A percentile compares a stretch with the other conserved stretches of the same genome.
These are phyloP conservation scores for Penicillium sp. DNA, from an alignment of 2,329 filamentous ascomycete genomes.

Conservation along the genomic window DNA sequence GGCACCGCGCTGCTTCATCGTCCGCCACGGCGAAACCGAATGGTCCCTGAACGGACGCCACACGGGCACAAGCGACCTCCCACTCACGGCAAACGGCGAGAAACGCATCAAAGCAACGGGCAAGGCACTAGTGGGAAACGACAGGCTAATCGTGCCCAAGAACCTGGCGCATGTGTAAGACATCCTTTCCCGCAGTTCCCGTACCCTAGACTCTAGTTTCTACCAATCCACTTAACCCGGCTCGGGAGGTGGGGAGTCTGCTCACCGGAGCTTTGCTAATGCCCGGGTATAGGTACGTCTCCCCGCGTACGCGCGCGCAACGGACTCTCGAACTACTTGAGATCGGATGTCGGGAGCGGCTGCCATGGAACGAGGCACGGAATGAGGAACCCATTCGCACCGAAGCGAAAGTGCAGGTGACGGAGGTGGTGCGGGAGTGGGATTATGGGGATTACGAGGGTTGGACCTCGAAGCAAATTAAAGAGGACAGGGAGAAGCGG, in stretches of 20 bases:
- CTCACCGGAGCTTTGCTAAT: background rate
- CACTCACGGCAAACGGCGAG: constrained; percentile 78
- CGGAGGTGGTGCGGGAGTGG: constrained; percentile 76
- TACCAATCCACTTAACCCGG: background rate
- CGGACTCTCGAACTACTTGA: constrained; percentile 85
- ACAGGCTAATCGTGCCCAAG: constrained; percentile 78
- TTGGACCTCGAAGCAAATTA: constrained; percentile 69
- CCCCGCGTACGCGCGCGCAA: constrained; percentile 79
- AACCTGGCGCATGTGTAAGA: constrained; percentile 79
- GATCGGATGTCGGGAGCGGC: constrained; percentile 64
- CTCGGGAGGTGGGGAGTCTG: background rate
- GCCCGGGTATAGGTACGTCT: constrained; percentile 65
- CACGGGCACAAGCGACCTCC: constrained; percentile 82
- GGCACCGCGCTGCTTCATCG: constrained; percentile 73
- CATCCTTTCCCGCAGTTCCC: background rate
- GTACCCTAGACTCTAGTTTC: background rate
- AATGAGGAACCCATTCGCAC: constrained; percentile 48
- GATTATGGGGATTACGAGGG: constrained; percentile 88
- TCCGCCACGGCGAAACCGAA: constrained; percentile 91
- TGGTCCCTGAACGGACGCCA: constrained; percentile 87
- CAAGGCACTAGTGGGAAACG: constrained; percentile 75
- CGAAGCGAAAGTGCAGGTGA: constrained; percentile 62
- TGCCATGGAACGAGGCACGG: constrained; percentile 63
- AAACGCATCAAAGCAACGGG: constrained; percentile 74
- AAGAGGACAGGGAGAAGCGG: constrained; percentile 39